Evolutionary conservation across 129 eudicot species (phyloP).

Genomic region (Escallonia herrerae): DNA sequence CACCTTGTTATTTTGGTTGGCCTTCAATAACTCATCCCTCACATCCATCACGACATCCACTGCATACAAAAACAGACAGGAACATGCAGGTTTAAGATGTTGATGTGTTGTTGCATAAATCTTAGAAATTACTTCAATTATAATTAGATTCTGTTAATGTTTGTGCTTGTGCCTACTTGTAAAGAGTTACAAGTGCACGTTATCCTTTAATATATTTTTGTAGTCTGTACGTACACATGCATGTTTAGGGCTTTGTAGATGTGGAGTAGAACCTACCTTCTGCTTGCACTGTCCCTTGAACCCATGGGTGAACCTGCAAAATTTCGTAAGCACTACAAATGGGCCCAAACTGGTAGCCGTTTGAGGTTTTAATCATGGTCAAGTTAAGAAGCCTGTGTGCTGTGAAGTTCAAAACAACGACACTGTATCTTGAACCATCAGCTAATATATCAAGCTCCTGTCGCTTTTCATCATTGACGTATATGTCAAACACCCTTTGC

Average conservation of each 20-base stretch:
- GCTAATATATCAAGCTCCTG: conserved; percentile 37
- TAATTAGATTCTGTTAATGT: no score
- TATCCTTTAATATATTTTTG: no score
- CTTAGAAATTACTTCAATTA: no score
- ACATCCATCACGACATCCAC: conserved; percentile 40
- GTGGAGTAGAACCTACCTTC: conserved; percentile 31
- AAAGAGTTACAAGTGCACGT: background rate
- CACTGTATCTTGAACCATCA: conserved; percentile 26
- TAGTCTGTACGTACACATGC: no score
- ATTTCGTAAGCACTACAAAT: conserved; percentile 61
- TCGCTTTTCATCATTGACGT: conserved; percentile 32
- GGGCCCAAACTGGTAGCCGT: conserved; percentile 54
- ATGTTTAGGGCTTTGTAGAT: no score
- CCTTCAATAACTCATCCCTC: conserved; percentile 41
- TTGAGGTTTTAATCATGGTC: conserved; percentile 41
- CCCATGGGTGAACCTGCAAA: conserved; percentile 36
- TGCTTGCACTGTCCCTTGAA: conserved; percentile 40
- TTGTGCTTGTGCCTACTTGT: no score
- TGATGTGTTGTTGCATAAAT: no score
- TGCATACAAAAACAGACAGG: conserved; percentile 13
- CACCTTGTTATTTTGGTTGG: conserved; percentile 35
- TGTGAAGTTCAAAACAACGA: conserved; percentile 28
- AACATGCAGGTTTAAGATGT: background rate
- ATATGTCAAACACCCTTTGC: conserved; percentile 53
- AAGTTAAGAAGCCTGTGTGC: conserved; percentile 39